Evolutionary conservation across 441 rosid genomes (phyloP).

Genomic region (Gossypium trilobum): DNA sequence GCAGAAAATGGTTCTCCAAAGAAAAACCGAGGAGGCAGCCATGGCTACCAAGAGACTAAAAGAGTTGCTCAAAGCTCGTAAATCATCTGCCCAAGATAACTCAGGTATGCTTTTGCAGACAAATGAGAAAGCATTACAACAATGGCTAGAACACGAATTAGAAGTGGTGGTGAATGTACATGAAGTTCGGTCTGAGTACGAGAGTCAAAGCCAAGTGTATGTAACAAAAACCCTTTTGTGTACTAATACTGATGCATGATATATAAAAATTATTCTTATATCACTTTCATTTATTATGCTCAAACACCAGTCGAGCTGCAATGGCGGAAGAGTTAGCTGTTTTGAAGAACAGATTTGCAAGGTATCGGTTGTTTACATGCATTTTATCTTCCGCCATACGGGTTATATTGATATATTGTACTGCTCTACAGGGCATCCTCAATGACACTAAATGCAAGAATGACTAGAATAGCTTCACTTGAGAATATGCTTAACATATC

Average conservation of each 20-base stretch:
- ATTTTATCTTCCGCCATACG: not conserved
- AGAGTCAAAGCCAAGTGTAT: constrained; percentile 97
- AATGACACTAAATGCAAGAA: constrained; percentile 82
- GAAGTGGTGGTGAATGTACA: constrained; percentile 97
- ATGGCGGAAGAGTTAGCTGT: constrained; percentile 83
- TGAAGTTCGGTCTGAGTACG: constrained; percentile 93
- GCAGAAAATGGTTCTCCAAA: constrained; percentile 97
- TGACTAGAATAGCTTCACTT: constrained; percentile 75
- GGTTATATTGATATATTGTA: constrained; percentile 7
- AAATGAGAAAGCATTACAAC: constrained; percentile 82
- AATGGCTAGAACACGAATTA: constrained; percentile 90
- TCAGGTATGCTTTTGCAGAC: constrained; percentile 56
- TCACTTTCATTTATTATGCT: constrained; percentile 12
- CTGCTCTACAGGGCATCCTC: constrained; percentile 67
- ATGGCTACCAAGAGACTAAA: constrained; percentile 94
- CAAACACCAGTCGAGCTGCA: constrained; percentile 70
- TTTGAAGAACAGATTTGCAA: constrained; percentile 79
- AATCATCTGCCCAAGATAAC: constrained; percentile 68
- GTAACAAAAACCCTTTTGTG: constrained; percentile 22
- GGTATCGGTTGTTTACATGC: constrained; percentile 32
- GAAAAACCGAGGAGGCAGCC: constrained; percentile 99
- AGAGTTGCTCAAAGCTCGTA: constrained; percentile 92
- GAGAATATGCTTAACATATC: constrained; percentile 89
- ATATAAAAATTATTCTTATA: not conserved
- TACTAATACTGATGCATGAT: constrained; percentile 2